Percentiles rank a stretch among this genome's conserved stretches.
Evolutionary conservation across 192 early-diverging fungal species (phyloP).

Genomic region (Umbelopsis isabellina): DNA sequence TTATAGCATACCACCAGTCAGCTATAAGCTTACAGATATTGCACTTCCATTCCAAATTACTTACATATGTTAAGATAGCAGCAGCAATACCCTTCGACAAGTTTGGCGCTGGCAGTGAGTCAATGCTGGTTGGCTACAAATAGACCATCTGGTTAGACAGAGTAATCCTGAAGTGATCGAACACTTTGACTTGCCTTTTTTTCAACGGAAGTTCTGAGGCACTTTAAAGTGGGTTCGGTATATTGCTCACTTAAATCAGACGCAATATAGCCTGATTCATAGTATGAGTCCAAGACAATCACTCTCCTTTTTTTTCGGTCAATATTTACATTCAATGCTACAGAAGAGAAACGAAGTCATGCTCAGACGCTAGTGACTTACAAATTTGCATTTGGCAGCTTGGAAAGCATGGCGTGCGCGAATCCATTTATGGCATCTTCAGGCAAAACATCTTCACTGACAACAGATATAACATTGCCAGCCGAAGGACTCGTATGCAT

Average conservation of each 20-base stretch:
- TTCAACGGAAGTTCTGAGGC: background rate
- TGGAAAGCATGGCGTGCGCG: background rate
- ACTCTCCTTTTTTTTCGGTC: background rate
- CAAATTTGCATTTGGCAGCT: background rate
- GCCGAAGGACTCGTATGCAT: background rate
- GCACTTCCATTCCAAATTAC: background rate
- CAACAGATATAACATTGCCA: background rate
- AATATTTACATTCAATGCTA: background rate
- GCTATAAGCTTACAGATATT: background rate
- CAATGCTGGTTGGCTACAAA: background rate
- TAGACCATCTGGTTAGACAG: background rate
- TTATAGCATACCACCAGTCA: background rate
- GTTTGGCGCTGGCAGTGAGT: background rate
- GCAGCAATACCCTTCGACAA: background rate
- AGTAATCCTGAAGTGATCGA: background rate
- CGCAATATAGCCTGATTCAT: background rate
- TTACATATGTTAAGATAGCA: slow-evolving; percentile 10
- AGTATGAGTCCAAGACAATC: background rate
- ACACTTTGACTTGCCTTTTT: background rate
- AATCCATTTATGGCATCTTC: background rate
- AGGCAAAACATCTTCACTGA: background rate
- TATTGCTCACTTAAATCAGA: background rate
- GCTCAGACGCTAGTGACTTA: background rate
- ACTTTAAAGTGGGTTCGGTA: background rate
- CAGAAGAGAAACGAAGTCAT: background rate